Conservation (phyloP, 2,329 filamentous ascomycete genomes). For the Diaporthe helianthi region DNA sequence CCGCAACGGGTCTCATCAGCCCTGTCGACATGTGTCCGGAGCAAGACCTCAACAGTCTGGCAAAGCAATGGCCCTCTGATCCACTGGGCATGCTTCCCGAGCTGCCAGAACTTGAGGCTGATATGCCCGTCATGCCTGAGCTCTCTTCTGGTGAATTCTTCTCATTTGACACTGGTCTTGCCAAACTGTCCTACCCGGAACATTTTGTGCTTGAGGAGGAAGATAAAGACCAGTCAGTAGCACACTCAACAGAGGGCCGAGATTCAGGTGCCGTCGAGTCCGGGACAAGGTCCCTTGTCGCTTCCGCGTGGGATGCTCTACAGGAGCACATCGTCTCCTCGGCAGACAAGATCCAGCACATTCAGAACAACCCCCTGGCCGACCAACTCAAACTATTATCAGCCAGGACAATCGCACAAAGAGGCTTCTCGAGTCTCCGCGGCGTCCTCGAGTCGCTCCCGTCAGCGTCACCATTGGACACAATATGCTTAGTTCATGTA, state of each 20-base stretch:
- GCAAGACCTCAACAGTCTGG: slow-evolving; percentile 35
- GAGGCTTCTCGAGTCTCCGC: slow-evolving; percentile 51
- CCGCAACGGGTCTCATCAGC: slow-evolving; percentile 49
- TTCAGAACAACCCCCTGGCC: slow-evolving; percentile 51
- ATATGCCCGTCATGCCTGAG: slow-evolving; percentile 43
- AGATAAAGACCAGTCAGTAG: slow-evolving; percentile 18
- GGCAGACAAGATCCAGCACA: slow-evolving; percentile 49
- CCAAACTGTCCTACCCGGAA: slow-evolving; percentile 45
- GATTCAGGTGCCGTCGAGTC: slow-evolving; percentile 29
- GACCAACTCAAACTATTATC: slow-evolving; percentile 50
- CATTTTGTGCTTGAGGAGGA: slow-evolving; percentile 48
- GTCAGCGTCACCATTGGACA: slow-evolving; percentile 49
- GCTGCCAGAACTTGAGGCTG: slow-evolving; percentile 53
- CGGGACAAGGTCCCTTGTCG: slow-evolving; percentile 50
- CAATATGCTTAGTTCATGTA: slow-evolving; percentile 60
- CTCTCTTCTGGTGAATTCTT: slow-evolving; percentile 43
- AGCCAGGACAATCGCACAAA: slow-evolving; percentile 47
- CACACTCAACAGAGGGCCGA: not conserved
- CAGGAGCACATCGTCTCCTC: slow-evolving; percentile 55
- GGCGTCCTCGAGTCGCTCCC: slow-evolving; percentile 49
- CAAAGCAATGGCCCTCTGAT: slow-evolving; percentile 39
- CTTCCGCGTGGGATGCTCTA: slow-evolving; percentile 53
- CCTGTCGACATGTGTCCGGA: slow-evolving; percentile 43
- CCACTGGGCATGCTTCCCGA: slow-evolving; percentile 47
- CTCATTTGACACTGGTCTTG: slow-evolving; percentile 45